Evolutionary conservation across 2,329 filamentous ascomycete genomes (phyloP), one percentile per base, ranked within the genome.

Genomic region (Diaporthe citrichinensis): DNA sequence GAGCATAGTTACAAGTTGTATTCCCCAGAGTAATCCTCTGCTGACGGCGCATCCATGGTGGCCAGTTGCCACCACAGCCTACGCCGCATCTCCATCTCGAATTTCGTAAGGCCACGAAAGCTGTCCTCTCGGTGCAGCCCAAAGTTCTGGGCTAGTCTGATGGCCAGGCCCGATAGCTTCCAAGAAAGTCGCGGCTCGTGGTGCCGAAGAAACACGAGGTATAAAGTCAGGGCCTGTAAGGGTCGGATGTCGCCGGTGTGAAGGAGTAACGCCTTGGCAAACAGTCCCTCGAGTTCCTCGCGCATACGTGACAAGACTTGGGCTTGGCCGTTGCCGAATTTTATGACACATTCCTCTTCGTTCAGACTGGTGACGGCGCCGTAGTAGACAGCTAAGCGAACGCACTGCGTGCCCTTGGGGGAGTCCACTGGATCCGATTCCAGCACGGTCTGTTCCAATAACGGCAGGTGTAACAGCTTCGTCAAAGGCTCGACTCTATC

Each of bases 201-300:
- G 10, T 68, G 62, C 7, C 62, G 62, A 0, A 68, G 41, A 8
- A 49, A 68, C 17, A 51, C 62, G 23, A 68, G 62, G 41, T 68
- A 68, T 31, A 68, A 2, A 15, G 62, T 68, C 6, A 68, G 39
- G 15, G 62, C 62, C 46, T 68, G 62, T n/a, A 68, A 7, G 0
- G 62, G 62, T 51, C 41, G 62, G 41, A 68, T 68, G n/a, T 68
- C 62, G 17, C 62, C 62, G 10, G 62, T 68, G 10, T 49, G n/a
- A 6, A 68, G 62, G 9, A 68, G 62, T 8, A 20, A 31, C 5
- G 62, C n/a, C 20, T 68, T 68, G 15, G 39, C 62, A 8, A 68
- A 68, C 5, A 68, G 62, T 49, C 8, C 46, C 15, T 68, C 62
- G 9, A 68, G 25, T 8, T 51, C 41, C 28, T 51, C 46, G 6